Base-by-base conservation (phyloP, 192 early-diverging fungal genomes). In the Kappamyces sp. region DNA sequence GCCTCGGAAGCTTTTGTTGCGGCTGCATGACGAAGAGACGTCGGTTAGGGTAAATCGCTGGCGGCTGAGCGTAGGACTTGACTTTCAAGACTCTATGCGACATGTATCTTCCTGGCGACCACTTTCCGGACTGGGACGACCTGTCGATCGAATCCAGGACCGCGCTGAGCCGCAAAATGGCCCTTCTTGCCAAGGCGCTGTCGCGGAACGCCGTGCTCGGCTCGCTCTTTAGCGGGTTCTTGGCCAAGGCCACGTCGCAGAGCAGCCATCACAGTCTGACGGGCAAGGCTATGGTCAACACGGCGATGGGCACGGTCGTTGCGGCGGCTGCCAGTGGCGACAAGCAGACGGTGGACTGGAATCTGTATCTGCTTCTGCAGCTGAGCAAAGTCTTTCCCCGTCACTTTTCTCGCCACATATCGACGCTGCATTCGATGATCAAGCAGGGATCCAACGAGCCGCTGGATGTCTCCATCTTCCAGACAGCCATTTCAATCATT, bases 21-120 rank as follows among this genome's bases (percentile, higher is more conserved):
- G 55, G 31, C 36, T 57, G 38, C 33, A 36, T 33, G 55, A 57
- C 47, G 55, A 57, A 57, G 55, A 57, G 47, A 57, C 37, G 10
- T 10, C 55, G 47, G 55, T 57, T 6, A 44, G 41, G 44, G 44
- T 46, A 46, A n/a, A 23, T n/a, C 23, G 44, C 12, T 46, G 12
- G 44, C 23, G 12, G 44, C 12, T 46, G 12, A 46, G 12, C 12
- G 12, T 46, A 46, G 6, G 55, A 57, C 33, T n/a, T 57, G 0
- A 44, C 55, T n/a, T 13, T 10, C 23, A 57, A 57, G 36, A 12
- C 47, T 2, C 33, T 57, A 6, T 33, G 36, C n/a, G 55, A 57
- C 5, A 10, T 40, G 0, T 57, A 40, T n/a, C 47, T 35, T 57
- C n/a, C 55, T 5, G 23, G 23, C 23, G 23, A 23, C 23, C 23